Evolutionary conservation across 2,329 filamentous ascomycete genomes (phyloP), one percentile per base, ranked within the genome.

Genomic region (Rutstroemia sp.): DNA sequence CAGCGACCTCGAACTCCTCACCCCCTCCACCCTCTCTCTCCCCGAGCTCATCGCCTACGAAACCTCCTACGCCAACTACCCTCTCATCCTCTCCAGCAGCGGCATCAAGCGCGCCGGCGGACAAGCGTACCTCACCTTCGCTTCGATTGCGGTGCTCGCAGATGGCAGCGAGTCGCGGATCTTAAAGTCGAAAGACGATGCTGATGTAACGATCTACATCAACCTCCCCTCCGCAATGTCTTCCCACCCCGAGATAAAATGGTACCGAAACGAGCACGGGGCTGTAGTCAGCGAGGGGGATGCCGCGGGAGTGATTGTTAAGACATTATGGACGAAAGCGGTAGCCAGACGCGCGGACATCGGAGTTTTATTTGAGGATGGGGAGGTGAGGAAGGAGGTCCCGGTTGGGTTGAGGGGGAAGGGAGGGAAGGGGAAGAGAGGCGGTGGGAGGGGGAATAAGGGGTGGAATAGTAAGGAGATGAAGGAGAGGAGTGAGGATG

Each of bases 61-160:
- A 64, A 75, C 73, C 7, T 73, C 73, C 2, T 76, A 75, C 65
- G 68, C 73, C 54, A 71, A 72, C 51, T 76, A 76, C 61, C 72
- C 73, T 1, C 69, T 75, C 19, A 71, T 76, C 44, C 63, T 75
- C 14, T 69, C 72, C 5, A 70, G 68, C 3, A 72, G 72, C 12
- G 67, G 66, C 50, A 74, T 76, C 63, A 70, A 70, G 56, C 68
- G 68, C 19, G 71, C 73, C n/a, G 72, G 72, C 7, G 73, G 73
- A 14, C 70, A 73, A 53, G 55, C 64, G 14, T 47, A 63, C 40
- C 59, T 69, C n/a, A 51, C 61, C 16, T 69, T 69, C 59, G 49
- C 67, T 0, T 65, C 70, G 14, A 69, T 72, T 53, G 60, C 61
- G 6, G 59, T 67, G 23, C 64, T 67, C 9, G 61, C 67, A 57